Percentiles rank a stretch among this genome's conserved stretches.
These are phyloP conservation scores for Saccharomycopsis oosterbeekiorum DNA, from an alignment of 805 yeast genomes.

Conservation along the genomic window DNA sequence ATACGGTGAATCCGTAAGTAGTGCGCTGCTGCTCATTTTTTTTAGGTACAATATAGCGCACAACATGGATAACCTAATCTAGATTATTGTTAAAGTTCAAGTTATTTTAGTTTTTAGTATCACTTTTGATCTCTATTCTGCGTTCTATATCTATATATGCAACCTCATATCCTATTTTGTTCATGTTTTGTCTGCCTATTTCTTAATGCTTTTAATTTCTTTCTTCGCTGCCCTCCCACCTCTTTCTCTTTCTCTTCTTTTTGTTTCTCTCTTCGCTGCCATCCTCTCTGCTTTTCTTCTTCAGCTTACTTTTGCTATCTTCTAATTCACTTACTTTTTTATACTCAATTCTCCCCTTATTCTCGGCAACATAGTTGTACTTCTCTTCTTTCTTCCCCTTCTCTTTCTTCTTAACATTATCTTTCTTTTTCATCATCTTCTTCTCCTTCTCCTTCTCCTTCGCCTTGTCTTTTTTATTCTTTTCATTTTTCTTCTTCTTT, in stretches of 20 bases:
- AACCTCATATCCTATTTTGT: too few species aligned
- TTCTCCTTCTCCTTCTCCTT: constrained; percentile 22
- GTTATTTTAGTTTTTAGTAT: too few species aligned
- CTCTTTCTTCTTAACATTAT: constrained; percentile 21
- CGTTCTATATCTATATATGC: too few species aligned
- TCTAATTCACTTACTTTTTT: background rate
- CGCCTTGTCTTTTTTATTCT: constrained; percentile 23
- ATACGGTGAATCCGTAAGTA: too few species aligned
- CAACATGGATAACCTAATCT: too few species aligned
- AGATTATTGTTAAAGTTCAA: too few species aligned
- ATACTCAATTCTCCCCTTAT: constrained; percentile 11
- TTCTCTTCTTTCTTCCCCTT: constrained; percentile 20
- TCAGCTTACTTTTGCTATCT: constrained; percentile 11
- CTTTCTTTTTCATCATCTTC: constrained; percentile 20
- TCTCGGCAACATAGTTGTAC: too few species aligned
- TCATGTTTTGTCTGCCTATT: background rate
- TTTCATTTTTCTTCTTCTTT: constrained; percentile 25
- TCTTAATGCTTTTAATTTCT: too few species aligned
- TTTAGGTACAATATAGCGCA: too few species aligned
- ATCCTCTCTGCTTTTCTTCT: constrained; percentile 1
- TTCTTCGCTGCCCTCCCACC: background rate
- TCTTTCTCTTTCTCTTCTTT: background rate
- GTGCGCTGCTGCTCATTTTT: too few species aligned
- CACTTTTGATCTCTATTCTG: too few species aligned
- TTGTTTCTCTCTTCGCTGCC: background rate